Percentiles rank a stretch among this genome's conserved stretches.
These are phyloP conservation scores for Berkeleyomyces basicola DNA, from an alignment of 2,329 filamentous ascomycete genomes.

Conservation along the genomic window DNA sequence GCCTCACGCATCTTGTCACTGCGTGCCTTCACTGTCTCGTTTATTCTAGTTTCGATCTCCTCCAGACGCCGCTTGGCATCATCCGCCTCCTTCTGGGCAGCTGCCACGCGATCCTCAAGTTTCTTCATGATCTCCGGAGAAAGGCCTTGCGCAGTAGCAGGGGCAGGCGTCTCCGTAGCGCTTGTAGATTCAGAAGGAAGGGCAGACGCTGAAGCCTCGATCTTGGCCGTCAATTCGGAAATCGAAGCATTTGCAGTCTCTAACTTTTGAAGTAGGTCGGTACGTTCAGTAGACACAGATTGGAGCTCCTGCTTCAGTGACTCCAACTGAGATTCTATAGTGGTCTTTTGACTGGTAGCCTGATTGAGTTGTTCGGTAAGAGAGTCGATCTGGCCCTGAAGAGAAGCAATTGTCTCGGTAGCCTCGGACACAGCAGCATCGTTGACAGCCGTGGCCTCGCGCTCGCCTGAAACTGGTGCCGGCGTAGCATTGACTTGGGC, in stretches of 20 bases:
- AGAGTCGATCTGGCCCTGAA: conserved; percentile 17
- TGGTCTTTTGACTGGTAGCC: conserved; percentile 16
- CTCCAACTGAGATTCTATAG: conserved; percentile 7
- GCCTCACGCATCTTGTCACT: conserved; percentile 53
- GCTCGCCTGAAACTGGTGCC: conserved; percentile 18
- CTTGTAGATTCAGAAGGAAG: conserved; percentile 12
- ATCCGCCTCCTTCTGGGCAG: conserved; percentile 42
- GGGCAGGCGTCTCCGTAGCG: conserved; percentile 15
- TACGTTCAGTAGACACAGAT: conserved; percentile 48
- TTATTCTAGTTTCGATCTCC: conserved; percentile 46
- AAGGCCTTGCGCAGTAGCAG: conserved; percentile 18
- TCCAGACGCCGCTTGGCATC: conserved; percentile 48
- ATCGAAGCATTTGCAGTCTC: conserved; percentile 44
- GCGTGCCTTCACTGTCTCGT: conserved; percentile 44
- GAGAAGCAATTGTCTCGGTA: neutral
- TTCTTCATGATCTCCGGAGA: conserved; percentile 42
- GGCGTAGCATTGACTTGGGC: conserved; percentile 1
- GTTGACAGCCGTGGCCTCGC: conserved; percentile 18
- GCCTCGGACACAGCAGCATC: conserved; percentile 26
- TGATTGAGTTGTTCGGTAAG: conserved; percentile 34
- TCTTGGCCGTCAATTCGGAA: conserved; percentile 41
- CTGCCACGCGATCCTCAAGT: conserved; percentile 45
- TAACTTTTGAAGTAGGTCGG: conserved; percentile 49
- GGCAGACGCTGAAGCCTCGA: conserved; percentile 40
- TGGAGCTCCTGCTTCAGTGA: conserved; percentile 42